phyloP scores from a whole-genome alignment of 345 rosid species.

The Clarkia xantiana region DNA sequence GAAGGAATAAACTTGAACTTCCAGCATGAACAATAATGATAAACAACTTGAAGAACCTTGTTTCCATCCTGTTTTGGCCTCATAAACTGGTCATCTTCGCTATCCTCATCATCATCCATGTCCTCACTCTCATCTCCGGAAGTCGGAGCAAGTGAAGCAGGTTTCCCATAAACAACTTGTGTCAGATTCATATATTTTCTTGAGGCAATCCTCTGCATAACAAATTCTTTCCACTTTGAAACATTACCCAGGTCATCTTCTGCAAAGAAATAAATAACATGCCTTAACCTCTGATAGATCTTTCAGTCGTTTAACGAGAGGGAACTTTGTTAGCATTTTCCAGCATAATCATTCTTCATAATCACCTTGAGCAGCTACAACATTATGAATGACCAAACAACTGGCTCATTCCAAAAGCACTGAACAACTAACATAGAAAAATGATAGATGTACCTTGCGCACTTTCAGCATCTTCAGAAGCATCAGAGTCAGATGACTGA shows the following conservation, averaged over 20 bases:
- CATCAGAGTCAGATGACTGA: slow-evolving; percentile 34
- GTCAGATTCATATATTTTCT: slow-evolving; percentile 44
- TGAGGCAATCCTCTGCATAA: slow-evolving; percentile 42
- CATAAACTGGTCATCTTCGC: slow-evolving; percentile 64
- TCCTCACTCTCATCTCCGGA: slow-evolving; percentile 24
- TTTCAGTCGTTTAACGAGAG: background rate
- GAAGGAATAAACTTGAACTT: background rate
- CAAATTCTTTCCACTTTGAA: slow-evolving; percentile 73
- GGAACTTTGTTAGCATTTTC: no score
- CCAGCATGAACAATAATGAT: background rate
- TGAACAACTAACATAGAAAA: no score
- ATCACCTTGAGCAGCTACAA: no score
- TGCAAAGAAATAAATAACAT: slow-evolving; percentile 5
- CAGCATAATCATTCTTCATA: no score
- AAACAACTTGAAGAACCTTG: slow-evolving; percentile 27
- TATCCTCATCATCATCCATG: slow-evolving; percentile 37
- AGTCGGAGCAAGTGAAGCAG: slow-evolving; percentile 23
- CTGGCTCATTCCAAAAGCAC: no score
- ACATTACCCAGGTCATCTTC: slow-evolving; percentile 50
- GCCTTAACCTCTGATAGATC: background rate
- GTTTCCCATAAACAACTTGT: slow-evolving; percentile 71
- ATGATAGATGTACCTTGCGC: slow-evolving; percentile 8
- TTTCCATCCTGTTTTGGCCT: slow-evolving; percentile 65
- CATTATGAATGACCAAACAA: no score
- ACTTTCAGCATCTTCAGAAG: slow-evolving; percentile 23